Evolutionary conservation across 2,329 filamentous ascomycete genomes (phyloP).

Genomic region (Fusarium dimerum): DNA sequence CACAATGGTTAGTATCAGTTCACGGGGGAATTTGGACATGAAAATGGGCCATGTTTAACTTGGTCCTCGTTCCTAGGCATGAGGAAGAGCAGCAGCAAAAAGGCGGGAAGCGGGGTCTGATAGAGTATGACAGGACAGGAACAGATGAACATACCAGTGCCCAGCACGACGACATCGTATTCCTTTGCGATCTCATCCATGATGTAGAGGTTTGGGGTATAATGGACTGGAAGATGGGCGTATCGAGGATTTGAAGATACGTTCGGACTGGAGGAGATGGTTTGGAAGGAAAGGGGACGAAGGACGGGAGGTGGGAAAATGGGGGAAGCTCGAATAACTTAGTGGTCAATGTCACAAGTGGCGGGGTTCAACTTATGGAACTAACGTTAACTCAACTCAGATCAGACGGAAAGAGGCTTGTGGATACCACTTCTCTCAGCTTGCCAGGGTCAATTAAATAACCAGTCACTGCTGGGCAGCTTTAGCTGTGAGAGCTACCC

Average conservation of each 20-base stretch:
- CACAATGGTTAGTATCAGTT: no score
- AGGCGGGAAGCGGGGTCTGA: constrained; percentile 25
- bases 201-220: constrained; percentile 33
- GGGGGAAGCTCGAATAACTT: constrained; percentile 15
- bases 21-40: no score
- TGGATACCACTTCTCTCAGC: no score
- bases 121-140: constrained; percentile 12
- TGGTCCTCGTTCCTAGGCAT: no score
- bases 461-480: no score
- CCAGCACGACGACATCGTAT: constrained; percentile 98
- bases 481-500: no score
- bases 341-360: not conserved
- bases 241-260: constrained; percentile 7
- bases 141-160: constrained; percentile 73
- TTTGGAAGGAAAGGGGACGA: constrained; percentile 12
- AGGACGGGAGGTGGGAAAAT: constrained; percentile 28
- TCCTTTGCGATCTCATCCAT: constrained; percentile 99
- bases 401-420: not conserved
- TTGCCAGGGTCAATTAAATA: no score
- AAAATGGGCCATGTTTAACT: no score
- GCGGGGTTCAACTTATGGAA: not conserved
- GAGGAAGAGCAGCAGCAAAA: constrained; percentile 24
- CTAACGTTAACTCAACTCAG: not conserved
- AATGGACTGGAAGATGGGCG: constrained; percentile 7
- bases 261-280: not conserved